Percentiles rank a stretch among this genome's conserved stretches.
These are phyloP conservation scores for Bipolaris sorokiniana DNA, from an alignment of 2,329 filamentous ascomycete genomes.

Conservation along the genomic window DNA sequence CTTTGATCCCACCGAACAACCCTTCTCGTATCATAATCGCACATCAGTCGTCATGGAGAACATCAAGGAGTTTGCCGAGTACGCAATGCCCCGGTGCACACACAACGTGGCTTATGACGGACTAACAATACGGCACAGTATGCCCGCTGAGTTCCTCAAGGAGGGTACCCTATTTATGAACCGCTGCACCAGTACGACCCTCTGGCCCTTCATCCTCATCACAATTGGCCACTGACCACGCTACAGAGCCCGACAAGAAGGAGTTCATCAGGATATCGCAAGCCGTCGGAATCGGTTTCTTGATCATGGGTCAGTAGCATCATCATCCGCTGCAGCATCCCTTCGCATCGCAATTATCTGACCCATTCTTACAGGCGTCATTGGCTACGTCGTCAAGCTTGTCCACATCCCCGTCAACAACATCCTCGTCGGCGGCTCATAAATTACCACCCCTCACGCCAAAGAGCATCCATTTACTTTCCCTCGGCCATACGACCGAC, in stretches of 20 bases:
- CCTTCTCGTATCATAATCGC: constrained; percentile 2
- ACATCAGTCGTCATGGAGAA: constrained; percentile 65
- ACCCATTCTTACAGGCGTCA: constrained; percentile 44
- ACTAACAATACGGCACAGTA: constrained; percentile 37
- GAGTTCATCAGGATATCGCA: constrained; percentile 56
- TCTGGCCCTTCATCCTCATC: too few species aligned
- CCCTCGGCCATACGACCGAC: constrained; percentile 14
- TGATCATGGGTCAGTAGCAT: constrained; percentile 54
- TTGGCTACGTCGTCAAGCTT: constrained; percentile 61
- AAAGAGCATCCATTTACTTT: constrained; percentile 17
- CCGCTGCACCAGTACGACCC: constrained; percentile 53
- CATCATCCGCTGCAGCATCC: not conserved
- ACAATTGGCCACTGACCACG: constrained; percentile 33
- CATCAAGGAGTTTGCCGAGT: constrained; percentile 72
- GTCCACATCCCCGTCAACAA: constrained; percentile 62
- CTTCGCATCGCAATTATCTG: not conserved
- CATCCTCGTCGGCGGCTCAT: constrained; percentile 57
- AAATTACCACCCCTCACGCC: constrained; percentile 23
- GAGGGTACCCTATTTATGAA: constrained; percentile 59
- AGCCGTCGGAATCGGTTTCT: constrained; percentile 60
- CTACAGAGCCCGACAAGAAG: constrained; percentile 52
- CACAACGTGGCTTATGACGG: not conserved
- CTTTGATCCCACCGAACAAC: not conserved
- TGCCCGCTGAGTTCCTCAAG: constrained; percentile 52
- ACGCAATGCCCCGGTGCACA: constrained; percentile 19